Conservation (phyloP, 306 rosid genomes). For the Hippophae gyantsensis region DNA sequence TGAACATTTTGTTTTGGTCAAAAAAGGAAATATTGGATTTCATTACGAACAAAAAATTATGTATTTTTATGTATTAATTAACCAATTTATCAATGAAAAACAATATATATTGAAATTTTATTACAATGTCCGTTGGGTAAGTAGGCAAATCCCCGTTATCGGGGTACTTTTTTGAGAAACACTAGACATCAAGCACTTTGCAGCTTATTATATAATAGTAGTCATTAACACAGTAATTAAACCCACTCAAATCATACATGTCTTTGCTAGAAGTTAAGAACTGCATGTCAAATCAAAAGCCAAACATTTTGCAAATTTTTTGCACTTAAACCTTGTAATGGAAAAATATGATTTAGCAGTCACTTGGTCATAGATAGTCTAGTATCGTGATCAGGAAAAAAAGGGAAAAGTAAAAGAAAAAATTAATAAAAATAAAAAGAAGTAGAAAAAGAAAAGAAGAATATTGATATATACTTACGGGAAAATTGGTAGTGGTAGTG, state of each 20-base stretch:
- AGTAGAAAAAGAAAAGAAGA: not conserved
- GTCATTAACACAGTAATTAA: not conserved
- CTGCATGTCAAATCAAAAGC: slow-evolving; percentile 6
- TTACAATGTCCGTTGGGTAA: too few relatives aligned
- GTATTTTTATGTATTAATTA: not conserved
- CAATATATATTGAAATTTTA: too few relatives aligned
- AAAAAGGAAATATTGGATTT: not conserved
- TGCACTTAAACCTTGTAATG: not conserved
- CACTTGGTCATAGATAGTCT: not conserved
- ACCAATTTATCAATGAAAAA: not conserved
- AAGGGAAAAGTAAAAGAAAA: not conserved
- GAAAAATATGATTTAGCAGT: slow-evolving; percentile 1
- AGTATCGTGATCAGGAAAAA: not conserved
- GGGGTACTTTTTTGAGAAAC: slow-evolving; percentile 6
- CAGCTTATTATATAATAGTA: too few relatives aligned
- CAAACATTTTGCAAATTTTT: slow-evolving; percentile 13
- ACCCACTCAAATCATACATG: not conserved
- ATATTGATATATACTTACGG: slow-evolving; percentile 32
- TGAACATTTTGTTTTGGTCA: slow-evolving; percentile 11
- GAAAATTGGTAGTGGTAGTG: slow-evolving; percentile 87
- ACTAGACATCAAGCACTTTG: not conserved
- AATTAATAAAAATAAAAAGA: not conserved
- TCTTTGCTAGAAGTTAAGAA: not conserved
- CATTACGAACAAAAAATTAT: too few relatives aligned
- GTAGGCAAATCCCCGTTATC: slow-evolving; percentile 3